phyloP scores from a whole-genome alignment of 2,329 filamentous ascomycete species.

The Huntiella moniliformis region DNA sequence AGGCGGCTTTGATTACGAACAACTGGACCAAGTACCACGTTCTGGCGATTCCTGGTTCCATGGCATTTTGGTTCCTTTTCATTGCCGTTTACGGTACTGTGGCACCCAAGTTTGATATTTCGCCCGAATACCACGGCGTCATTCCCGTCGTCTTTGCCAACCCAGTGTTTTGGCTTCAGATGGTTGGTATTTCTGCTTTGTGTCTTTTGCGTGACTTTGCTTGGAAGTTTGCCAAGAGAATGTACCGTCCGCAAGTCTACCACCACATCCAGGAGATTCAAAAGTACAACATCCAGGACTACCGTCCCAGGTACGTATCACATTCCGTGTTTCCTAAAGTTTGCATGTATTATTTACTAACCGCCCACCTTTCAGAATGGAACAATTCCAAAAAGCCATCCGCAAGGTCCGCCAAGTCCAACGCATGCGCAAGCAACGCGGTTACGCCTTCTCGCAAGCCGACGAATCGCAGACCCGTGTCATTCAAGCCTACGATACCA shows the following conservation, averaged over 20 bases:
- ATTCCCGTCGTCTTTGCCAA: conserved; percentile 63
- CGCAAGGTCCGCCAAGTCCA: conserved; percentile 96
- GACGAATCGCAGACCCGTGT: conserved; percentile 92
- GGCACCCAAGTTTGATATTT: conserved; percentile 65
- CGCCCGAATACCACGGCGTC: conserved; percentile 67
- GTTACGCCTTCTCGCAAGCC: conserved; percentile 94
- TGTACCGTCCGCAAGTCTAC: conserved; percentile 91
- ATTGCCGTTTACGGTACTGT: conserved; percentile 73
- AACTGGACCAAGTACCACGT: conserved; percentile 99
- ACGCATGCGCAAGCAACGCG: conserved; percentile 96
- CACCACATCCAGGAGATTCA: conserved; percentile 99
- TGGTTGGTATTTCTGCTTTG: conserved; percentile 56
- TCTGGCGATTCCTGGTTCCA: conserved; percentile 82
- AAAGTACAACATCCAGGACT: conserved; percentile 99
- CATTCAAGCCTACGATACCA: conserved; percentile 94
- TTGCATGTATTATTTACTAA: conserved; percentile 11
- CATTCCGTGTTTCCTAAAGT: background rate
- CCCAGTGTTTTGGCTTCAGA: conserved; percentile 82
- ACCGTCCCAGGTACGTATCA: conserved; percentile 60
- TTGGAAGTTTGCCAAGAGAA: conserved; percentile 95
- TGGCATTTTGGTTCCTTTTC: conserved; percentile 81
- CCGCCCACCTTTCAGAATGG: conserved; percentile 48
- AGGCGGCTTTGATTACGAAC: conserved; percentile 85
- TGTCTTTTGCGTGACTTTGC: conserved; percentile 78
- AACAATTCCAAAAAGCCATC: conserved; percentile 98